These are phyloP conservation scores for Colletotrichum tanaceti DNA, from an alignment of 2,329 filamentous ascomycete genomes.

Conservation along the genomic window DNA sequence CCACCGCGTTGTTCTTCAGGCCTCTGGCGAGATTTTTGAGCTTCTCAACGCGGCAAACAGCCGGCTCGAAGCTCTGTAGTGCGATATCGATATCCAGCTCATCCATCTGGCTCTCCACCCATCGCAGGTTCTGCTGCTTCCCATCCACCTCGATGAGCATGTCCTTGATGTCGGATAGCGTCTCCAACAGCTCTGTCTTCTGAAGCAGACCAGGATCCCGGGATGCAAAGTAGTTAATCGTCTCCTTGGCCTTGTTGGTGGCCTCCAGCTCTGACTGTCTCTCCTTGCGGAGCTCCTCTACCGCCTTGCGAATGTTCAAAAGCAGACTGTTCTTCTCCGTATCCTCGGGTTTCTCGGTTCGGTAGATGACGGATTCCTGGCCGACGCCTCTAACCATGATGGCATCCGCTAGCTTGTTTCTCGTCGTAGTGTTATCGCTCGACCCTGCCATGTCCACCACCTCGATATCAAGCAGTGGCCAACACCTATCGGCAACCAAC, in stretches of 20 bases:
- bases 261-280: conserved; percentile 89
- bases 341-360: conserved; percentile 84
- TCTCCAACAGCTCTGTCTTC: conserved; percentile 83
- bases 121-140: conserved; percentile 94
- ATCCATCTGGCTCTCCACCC: conserved; percentile 95
- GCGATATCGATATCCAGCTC: conserved; percentile 97
- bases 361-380: conserved; percentile 92
- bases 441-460: conserved; percentile 86
- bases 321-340: conserved; percentile 84
- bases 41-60: conserved; percentile 86
- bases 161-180: conserved; percentile 81
- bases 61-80: conserved; percentile 86
- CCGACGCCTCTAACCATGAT: conserved; percentile 90
- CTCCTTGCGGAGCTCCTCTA: conserved; percentile 89
- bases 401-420: conserved; percentile 80
- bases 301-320: conserved; percentile 89
- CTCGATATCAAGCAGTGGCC: conserved; percentile 92
- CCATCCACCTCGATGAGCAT: conserved; percentile 96
- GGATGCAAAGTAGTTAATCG: conserved; percentile 86
- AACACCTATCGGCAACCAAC: conserved; percentile 92
- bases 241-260: conserved; percentile 84
- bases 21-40: conserved; percentile 82
- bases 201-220: conserved; percentile 81
- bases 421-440: conserved; percentile 62
- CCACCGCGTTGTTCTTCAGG: conserved; percentile 85